Evolutionary conservation across 2,329 filamentous ascomycete genomes (phyloP).

Genomic region (Thielaviopsis populi): DNA sequence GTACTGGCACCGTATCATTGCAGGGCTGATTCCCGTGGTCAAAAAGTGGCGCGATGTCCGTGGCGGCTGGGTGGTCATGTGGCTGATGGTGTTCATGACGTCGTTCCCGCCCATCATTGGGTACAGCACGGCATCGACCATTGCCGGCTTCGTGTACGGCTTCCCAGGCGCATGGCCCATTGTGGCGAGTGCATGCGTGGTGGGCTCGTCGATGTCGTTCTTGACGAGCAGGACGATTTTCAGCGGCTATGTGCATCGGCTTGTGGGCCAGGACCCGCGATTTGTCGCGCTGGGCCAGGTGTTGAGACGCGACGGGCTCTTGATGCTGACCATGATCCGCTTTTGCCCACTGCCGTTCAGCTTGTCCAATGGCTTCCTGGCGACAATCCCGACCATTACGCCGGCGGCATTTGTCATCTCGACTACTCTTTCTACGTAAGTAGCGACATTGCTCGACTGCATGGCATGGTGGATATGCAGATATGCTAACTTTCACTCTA

Average conservation of each 20-base stretch:
- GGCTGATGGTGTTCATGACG: constrained; percentile 57
- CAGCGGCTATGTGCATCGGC: constrained; percentile 58
- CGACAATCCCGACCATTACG: constrained; percentile 78
- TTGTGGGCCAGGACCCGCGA: constrained; percentile 69
- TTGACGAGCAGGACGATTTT: constrained; percentile 66
- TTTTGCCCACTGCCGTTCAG: constrained; percentile 88
- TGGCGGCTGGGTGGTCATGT: constrained; percentile 62
- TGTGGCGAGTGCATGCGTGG: constrained; percentile 60
- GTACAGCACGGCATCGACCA: constrained; percentile 56
- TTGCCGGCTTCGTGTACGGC: constrained; percentile 41
- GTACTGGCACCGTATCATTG: constrained; percentile 69
- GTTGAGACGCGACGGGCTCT: constrained; percentile 76
- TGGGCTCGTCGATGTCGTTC: constrained; percentile 67
- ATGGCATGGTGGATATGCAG: neutral
- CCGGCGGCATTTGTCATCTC: constrained; percentile 63
- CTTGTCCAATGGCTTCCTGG: constrained; percentile 83
- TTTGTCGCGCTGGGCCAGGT: constrained; percentile 83
- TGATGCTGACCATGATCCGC: constrained; percentile 79
- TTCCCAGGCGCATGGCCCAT: constrained; percentile 62
- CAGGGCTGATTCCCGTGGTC: constrained; percentile 55
- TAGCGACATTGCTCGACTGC: too few relatives aligned
- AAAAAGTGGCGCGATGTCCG: constrained; percentile 59
- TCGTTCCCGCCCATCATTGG: constrained; percentile 81
- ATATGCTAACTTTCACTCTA: constrained; percentile 21
- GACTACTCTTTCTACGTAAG: constrained; percentile 56